Evolutionary conservation across 1,284 basidiomycete genomes (phyloP).

Genomic region (Sutorius eximius): DNA sequence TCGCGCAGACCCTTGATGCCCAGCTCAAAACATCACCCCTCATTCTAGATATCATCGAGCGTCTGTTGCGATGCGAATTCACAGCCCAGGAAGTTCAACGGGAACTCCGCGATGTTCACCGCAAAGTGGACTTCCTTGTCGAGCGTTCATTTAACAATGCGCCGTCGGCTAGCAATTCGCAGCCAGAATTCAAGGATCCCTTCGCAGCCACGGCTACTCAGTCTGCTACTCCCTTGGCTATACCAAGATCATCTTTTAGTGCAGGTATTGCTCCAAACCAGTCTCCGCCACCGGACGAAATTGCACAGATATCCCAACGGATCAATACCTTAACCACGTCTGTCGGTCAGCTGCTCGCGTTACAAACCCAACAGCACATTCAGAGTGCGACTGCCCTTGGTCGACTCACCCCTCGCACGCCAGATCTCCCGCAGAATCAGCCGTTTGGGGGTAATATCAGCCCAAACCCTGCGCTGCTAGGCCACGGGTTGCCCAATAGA

Average conservation of each 20-base stretch:
- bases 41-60: constrained; percentile 74
- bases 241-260: constrained; percentile 60
- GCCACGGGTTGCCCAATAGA: constrained; percentile 60
- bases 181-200: constrained; percentile 77
- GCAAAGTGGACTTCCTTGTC: constrained; percentile 74
- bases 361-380: constrained; percentile 71
- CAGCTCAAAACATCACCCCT: constrained; percentile 73
- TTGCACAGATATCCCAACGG: constrained; percentile 75
- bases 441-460: constrained; percentile 41
- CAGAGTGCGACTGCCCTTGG: constrained; percentile 45
- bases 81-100: constrained; percentile 71
- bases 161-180: constrained; percentile 31
- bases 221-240: constrained; percentile 40
- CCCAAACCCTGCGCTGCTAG: constrained; percentile 43
- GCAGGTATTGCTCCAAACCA: constrained; percentile 68
- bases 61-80: constrained; percentile 70
- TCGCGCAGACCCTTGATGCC: constrained; percentile 55
- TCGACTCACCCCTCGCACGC: constrained; percentile 45
- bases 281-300: constrained; percentile 63
- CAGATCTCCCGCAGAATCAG: constrained; percentile 53
- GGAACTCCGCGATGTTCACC: constrained; percentile 70
- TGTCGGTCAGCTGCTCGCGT: constrained; percentile 79
- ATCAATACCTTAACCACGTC: constrained; percentile 80
- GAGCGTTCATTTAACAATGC: constrained; percentile 54
- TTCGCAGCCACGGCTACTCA: constrained; percentile 51